Base-by-base conservation (phyloP, 2,329 filamentous ascomycete species). In the Phaeosphaeriaceae sp. region DNA sequence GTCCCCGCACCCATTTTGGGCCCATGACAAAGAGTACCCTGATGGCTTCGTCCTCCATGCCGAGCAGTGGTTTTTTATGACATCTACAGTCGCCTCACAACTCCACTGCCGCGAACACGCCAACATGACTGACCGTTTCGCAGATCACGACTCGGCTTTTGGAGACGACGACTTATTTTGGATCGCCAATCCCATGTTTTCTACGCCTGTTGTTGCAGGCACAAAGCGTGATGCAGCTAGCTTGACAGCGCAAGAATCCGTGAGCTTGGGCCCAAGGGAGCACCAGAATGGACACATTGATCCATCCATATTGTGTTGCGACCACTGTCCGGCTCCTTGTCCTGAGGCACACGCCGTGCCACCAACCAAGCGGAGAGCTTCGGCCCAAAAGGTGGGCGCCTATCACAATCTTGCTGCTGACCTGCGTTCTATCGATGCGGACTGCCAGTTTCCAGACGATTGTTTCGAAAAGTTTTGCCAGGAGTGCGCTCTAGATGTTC, bases 401-500 rank as follows among this genome's bases (percentile, higher is more conserved):
- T 70, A 64, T 52, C 66, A 70, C 58, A 61, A 50, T 42, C 38
- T 55, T 42, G 39, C 56, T 26, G 52, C 53, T 34, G 55, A 59
- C 36, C 40, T 50, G 38, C 51, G 62, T 30, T 46, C 52, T 28
- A 42, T 59, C 34, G 58, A 63, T 34, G 35, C 58, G 43, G 64
- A 65, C 54, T 66, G 64, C n/a, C 60, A 67, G 47, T 71, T 68
- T 23, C 64, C 61, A 20, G 68, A 73, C 39, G 65, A 63, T 30
- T 70, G 65, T 42, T 70, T 73, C 35, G 66, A 68, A 34, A 54
- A 67, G 35, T 69, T 70, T 48, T 74, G 71, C 47, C 67, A 73
- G 54, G 70, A 62, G 36, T 72, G 70, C 54, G 64, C 63, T 46
- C 49, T 66, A 28, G 67, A 71, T 38, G 50, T 61, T 11, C 35